A percentile compares a stretch with the other conserved stretches of the same genome.
Evolutionary conservation across 1,139 yeast genomes (phyloP).

Genomic region (Yamadazyma sp.): DNA sequence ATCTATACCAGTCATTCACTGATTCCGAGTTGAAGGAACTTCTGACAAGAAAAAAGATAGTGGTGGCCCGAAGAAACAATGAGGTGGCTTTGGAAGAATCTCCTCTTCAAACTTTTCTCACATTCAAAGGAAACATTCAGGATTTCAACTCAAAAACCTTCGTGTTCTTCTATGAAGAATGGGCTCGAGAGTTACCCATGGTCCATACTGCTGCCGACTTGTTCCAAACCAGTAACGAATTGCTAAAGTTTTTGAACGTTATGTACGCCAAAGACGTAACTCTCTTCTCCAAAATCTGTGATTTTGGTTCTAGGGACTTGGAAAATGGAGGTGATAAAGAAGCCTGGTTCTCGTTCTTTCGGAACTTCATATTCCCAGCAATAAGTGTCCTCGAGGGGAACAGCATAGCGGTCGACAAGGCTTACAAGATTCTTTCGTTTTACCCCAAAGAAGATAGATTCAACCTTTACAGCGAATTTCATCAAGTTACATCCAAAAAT

Average conservation of each 20-base stretch:
- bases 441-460: constrained; percentile 69
- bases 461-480: constrained; percentile 81
- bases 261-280: constrained; percentile 50
- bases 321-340: constrained; percentile 24
- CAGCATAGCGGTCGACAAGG: constrained; percentile 61
- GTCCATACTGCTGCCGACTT: constrained; percentile 46
- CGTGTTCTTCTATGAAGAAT: constrained; percentile 51
- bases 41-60: constrained; percentile 23
- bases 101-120: constrained; percentile 18
- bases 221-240: constrained; percentile 43
- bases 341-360: constrained; percentile 61
- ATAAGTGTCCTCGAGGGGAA: constrained; percentile 61
- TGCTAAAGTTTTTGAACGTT: constrained; percentile 58
- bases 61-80: constrained; percentile 34
- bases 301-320: constrained; percentile 51
- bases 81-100: constrained; percentile 30
- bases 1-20: constrained; percentile 17
- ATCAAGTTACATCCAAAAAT: constrained; percentile 55
- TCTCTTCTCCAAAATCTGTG: constrained; percentile 60
- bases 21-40: constrained; percentile 22
- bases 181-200: constrained; percentile 45
- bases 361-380: constrained; percentile 70
- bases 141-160: constrained; percentile 32
- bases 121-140: constrained; percentile 33
- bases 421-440: constrained; percentile 52